Conservation (phyloP, 768 basidiomycete genomes). For the Chalciporus pseudorubinellus region DNA sequence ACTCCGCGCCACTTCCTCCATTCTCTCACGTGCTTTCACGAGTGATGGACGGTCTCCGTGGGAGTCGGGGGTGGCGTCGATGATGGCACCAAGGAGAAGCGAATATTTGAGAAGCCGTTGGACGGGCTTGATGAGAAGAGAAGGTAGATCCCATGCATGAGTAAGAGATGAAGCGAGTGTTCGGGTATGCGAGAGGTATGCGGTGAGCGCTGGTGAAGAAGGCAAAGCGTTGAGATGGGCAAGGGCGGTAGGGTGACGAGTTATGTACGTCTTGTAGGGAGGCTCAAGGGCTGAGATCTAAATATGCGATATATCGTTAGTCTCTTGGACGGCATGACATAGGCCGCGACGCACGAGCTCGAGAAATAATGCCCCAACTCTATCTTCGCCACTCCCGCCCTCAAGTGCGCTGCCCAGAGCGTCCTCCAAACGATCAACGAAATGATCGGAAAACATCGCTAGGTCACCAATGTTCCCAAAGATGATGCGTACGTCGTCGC, state of each 20-base stretch:
- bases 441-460: constrained; percentile 65
- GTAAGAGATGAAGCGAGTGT: constrained; percentile 67
- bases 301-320: background rate
- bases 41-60: constrained; percentile 57
- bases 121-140: constrained; percentile 95
- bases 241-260: constrained; percentile 72
- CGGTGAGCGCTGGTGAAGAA: constrained; percentile 44
- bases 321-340: background rate
- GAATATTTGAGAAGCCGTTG: constrained; percentile 95
- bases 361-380: constrained; percentile 68
- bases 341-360: constrained; percentile 51
- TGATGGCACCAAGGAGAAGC: constrained; percentile 74
- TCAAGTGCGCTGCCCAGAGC: constrained; percentile 64
- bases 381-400: constrained; percentile 65
- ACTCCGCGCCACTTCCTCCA: constrained; percentile 71
- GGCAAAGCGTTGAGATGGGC: constrained; percentile 55
- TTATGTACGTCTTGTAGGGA: constrained; percentile 79
- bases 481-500: constrained; percentile 65
- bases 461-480: constrained; percentile 78
- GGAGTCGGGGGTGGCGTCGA: constrained; percentile 66
- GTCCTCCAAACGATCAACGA: constrained; percentile 61
- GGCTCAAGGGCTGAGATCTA: constrained; percentile 70
- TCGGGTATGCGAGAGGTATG: constrained; percentile 67
- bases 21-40: constrained; percentile 35
- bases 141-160: constrained; percentile 90